These are phyloP conservation scores for Pythium aquatile DNA, from an alignment of 352 stramenopile species.

Conservation along the genomic window DNA sequence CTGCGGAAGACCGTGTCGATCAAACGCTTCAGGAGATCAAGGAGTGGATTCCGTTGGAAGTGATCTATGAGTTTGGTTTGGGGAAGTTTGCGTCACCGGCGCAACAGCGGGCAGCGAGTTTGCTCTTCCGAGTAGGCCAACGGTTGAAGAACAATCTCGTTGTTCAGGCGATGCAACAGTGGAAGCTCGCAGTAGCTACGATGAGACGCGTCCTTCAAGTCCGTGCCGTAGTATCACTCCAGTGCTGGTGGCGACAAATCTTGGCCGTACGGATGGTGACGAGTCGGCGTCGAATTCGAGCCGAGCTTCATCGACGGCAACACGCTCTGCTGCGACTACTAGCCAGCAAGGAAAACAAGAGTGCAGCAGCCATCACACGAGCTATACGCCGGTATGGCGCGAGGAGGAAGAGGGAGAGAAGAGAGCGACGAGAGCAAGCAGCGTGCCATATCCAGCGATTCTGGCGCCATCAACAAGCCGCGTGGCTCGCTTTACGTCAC, in stretches of 20 bases:
- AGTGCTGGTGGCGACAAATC: constrained; percentile 69
- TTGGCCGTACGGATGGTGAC: constrained; percentile 29
- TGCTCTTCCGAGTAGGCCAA: constrained; percentile 45
- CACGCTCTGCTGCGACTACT: constrained; percentile 39
- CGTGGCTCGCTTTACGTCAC: constrained; percentile 46
- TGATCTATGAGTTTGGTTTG: constrained; percentile 58
- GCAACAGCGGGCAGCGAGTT: constrained; percentile 49
- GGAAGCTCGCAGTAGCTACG: constrained; percentile 32
- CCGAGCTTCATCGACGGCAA: constrained; percentile 49
- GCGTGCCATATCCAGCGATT: constrained; percentile 46
- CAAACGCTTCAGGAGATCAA: constrained; percentile 50
- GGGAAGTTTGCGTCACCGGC: constrained; percentile 62
- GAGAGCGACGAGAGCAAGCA: constrained; percentile 22
- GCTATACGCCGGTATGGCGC: constrained; percentile 32
- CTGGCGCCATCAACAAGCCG: constrained; percentile 44
- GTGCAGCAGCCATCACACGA: constrained; percentile 45
- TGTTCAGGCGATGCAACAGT: constrained; percentile 43
- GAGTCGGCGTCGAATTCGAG: constrained; percentile 29
- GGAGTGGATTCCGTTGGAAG: constrained; percentile 58
- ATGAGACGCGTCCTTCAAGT: constrained; percentile 21
- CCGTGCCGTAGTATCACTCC: constrained; percentile 27
- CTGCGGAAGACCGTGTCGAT: constrained; percentile 37
- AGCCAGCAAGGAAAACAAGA: constrained; percentile 42
- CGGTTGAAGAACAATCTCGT: constrained; percentile 42
- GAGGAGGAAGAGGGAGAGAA: constrained; percentile 4